Evolutionary conservation across 2,329 filamentous ascomycete species (phyloP), one percentile per base, ranked within the genome.

Genomic region (Pyrenophora teres): DNA sequence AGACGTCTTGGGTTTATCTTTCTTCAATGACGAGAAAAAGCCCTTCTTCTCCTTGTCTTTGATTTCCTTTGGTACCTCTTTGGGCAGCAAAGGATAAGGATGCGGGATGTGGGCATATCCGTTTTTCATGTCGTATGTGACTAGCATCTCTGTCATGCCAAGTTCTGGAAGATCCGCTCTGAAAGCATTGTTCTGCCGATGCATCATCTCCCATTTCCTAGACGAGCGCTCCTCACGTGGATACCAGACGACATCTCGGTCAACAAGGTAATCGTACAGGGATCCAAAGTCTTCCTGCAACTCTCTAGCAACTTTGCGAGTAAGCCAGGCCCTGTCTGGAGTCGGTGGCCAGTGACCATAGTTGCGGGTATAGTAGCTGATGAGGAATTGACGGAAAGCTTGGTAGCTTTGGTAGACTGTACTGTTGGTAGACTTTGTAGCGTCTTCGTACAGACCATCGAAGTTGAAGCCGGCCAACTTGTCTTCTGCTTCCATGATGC

Each of bases 181-280:
- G 64, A 78, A 78, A 18, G 66, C 53, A 25, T 71, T 63, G 2
- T 62, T 54, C 40, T 57, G 65, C 36, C 62, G 54, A 41, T 68
- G 67, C 13, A 80, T 77, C 76, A 88, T 85, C 70, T 84, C 81
- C 83, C 85, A 87, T 64, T 87, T 87, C 35, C 84, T 81, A 15
- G 81, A 81, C 3, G 81, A 80, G 0, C 83, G 77, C 40, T 83
- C 83, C 63, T 87, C 85, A 0, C 80, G 81, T 16, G 80, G 80
- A 48, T 87, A 85, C 85, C 87, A 90, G 0, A 81, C 68, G 4
- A 88, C 80, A 40, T 88, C 83, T 4, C 85, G 80, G 67, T 89
- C 83, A 13, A 90, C 86, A 1, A 89, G 75, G 56, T 87, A 88
- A 62, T 89, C 86, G 62, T 90, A 90, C 1, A 90, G 74, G 0